phyloP scores from a whole-genome alignment of 768 basidiomycete genomes.

The Dioszegia hungarica region DNA sequence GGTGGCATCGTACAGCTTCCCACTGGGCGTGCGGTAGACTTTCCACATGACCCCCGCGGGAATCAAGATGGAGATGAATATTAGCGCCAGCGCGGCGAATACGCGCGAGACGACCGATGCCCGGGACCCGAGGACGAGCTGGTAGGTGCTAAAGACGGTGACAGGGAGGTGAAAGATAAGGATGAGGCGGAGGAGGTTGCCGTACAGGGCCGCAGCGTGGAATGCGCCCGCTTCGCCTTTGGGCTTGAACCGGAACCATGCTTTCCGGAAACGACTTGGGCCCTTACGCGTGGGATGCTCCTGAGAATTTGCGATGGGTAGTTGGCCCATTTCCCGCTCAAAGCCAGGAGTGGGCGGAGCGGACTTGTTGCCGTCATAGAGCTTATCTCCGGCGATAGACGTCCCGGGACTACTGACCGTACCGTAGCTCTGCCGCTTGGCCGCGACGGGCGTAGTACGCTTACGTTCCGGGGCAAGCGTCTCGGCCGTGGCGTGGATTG shows the following conservation, averaged over 20 bases:
- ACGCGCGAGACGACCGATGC: conserved; percentile 62
- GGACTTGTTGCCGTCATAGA: conserved; percentile 8
- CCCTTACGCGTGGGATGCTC: neutral
- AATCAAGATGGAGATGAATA: conserved; percentile 68
- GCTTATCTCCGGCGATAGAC: conserved; percentile 24
- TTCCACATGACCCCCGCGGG: conserved; percentile 71
- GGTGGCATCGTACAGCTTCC: conserved; percentile 91
- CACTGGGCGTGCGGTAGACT: conserved; percentile 73
- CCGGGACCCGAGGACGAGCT: conserved; percentile 62
- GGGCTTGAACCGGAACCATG: conserved; percentile 46
- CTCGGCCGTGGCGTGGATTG: conserved; percentile 56
- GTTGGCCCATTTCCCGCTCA: neutral
- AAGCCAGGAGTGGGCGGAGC: neutral
- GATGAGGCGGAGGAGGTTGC: conserved; percentile 85
- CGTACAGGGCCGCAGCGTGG: conserved; percentile 51
- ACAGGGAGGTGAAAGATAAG: conserved; percentile 91
- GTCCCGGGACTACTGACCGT: conserved; percentile 13
- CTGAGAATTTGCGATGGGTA: neutral
- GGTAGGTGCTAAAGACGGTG: conserved; percentile 84
- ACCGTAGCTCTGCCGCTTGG: conserved; percentile 6
- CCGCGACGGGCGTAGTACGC: neutral
- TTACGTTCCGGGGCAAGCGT: conserved; percentile 12
- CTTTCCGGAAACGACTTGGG: conserved; percentile 21
- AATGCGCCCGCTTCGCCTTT: conserved; percentile 49
- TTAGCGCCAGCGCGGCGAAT: conserved; percentile 76